Conservation (phyloP, 75 land plant genomes). For the Selaginella moellendorffii region DNA sequence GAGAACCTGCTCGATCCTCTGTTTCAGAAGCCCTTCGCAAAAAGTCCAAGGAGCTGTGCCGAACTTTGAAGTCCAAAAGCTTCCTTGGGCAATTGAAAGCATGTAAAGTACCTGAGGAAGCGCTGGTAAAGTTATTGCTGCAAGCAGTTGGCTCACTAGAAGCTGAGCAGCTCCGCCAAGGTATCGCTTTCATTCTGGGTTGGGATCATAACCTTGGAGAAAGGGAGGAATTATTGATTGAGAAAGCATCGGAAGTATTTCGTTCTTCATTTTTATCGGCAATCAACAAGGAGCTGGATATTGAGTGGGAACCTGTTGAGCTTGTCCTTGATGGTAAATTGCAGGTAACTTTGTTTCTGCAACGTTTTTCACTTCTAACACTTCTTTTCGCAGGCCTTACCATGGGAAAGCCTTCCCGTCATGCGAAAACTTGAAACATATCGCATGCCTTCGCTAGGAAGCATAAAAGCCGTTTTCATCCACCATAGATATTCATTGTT, state of each 20-base stretch:
- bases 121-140: conserved; percentile 33
- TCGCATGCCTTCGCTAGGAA: conserved; percentile 84
- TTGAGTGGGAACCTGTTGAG: conserved; percentile 37
- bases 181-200: neutral
- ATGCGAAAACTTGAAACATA: conserved; percentile 58
- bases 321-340: conserved; percentile 58
- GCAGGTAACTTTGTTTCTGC: conserved; percentile 31
- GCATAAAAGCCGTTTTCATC: conserved; percentile 30
- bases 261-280: neutral
- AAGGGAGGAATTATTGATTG: neutral
- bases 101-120: conserved; percentile 18
- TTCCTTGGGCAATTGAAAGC: conserved; percentile 6
- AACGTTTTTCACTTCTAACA: neutral
- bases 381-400: conserved; percentile 46
- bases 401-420: conserved; percentile 83
- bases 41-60: neutral
- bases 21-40: conserved; percentile 14
- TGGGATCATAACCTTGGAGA: neutral
- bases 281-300: neutral
- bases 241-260: neutral
- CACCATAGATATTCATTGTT: conserved; percentile 10
- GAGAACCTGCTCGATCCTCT: conserved; percentile 23
- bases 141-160: conserved; percentile 18
- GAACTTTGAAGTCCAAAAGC: conserved; percentile 17
- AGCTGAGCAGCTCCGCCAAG: neutral